phyloP scores from a whole-genome alignment of 2,329 filamentous ascomycete genomes.

The Aspergillus sp. region DNA sequence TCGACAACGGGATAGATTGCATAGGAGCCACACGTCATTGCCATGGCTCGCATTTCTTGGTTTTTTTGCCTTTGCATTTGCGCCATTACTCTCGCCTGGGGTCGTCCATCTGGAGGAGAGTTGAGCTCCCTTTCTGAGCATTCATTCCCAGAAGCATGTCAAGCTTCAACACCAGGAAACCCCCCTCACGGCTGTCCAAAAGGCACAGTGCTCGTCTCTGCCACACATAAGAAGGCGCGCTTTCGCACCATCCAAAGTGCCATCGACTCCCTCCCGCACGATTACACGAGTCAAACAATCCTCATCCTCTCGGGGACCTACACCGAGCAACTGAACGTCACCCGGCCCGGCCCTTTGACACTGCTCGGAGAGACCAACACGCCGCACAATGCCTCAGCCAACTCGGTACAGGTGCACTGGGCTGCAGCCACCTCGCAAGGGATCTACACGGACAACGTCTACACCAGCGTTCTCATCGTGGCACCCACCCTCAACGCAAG shows the following conservation, averaged over 20 bases:
- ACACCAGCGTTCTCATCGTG: conserved; percentile 60
- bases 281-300: conserved; percentile 52
- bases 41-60: neutral
- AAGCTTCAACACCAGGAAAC: neutral
- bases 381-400: conserved; percentile 37
- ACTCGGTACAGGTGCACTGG: conserved; percentile 51
- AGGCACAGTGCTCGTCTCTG: conserved; percentile 27
- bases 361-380: conserved; percentile 54
- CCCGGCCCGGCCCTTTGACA: conserved; percentile 58
- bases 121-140: no score
- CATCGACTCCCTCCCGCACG: conserved; percentile 45
- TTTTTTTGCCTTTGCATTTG: neutral
- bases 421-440: conserved; percentile 52
- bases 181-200: conserved; percentile 22
- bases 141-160: neutral
- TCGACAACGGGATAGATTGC: neutral
- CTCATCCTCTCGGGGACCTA: conserved; percentile 61
- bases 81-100: neutral
- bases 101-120: neutral
- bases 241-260: conserved; percentile 47
- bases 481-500: conserved; percentile 63
- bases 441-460: conserved; percentile 57
- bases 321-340: conserved; percentile 64
- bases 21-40: neutral
- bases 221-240: conserved; percentile 15